Conservation (phyloP, 2,329 filamentous ascomycete species). For the Scedosporium boydii region DNA sequence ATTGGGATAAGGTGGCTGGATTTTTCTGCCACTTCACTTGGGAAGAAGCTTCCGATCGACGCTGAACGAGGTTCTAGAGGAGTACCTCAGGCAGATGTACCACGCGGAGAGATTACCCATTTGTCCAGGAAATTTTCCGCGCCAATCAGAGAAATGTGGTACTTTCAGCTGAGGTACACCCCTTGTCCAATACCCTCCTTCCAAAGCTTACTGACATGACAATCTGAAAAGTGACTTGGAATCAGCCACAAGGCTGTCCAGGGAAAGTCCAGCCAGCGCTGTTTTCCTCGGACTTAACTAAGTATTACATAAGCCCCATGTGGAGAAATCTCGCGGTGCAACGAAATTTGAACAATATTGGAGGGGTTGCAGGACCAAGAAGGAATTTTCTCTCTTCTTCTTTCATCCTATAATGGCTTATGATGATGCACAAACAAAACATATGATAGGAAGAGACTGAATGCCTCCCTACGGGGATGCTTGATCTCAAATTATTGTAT, state of each 20-base stretch:
- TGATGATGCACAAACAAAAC: constrained; percentile 51
- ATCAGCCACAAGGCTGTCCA: neutral
- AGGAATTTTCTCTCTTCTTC: constrained; percentile 18
- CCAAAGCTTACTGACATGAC: neutral
- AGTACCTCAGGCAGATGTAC: neutral
- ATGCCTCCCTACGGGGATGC: constrained; percentile 39
- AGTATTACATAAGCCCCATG: neutral
- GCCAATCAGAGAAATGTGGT: neutral
- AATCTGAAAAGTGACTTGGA: neutral
- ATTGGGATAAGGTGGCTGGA: constrained; percentile 1
- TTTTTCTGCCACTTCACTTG: neutral
- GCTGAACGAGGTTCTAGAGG: neutral
- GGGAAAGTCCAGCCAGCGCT: neutral
- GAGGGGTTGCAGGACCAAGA: constrained; percentile 4
- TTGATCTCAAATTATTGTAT: constrained; percentile 53
- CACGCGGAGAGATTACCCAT: neutral
- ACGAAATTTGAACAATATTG: neutral
- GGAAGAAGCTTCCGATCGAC: neutral
- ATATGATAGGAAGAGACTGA: constrained; percentile 64
- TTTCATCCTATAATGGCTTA: constrained; percentile 32
- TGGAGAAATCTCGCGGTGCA: neutral
- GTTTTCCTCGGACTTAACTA: neutral
- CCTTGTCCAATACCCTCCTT: neutral
- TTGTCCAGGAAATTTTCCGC: neutral
- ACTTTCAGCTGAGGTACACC: neutral